These are phyloP conservation scores for Thelephora ganbajun DNA, from an alignment of 768 basidiomycete genomes.

Conservation along the genomic window DNA sequence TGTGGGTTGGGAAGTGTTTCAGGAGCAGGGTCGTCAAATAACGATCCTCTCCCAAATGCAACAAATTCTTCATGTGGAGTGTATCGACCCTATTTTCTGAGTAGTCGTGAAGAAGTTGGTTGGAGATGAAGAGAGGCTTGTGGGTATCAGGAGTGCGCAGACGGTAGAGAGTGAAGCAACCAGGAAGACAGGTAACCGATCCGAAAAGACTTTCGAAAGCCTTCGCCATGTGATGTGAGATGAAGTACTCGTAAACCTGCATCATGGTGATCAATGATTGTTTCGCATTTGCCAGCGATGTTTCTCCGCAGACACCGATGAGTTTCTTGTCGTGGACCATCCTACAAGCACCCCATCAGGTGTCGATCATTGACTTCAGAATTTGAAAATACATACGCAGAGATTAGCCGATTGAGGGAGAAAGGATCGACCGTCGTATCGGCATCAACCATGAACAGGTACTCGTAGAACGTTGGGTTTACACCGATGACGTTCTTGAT, in stretches of 20 bases:
- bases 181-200: constrained; percentile 95
- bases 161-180: constrained; percentile 97
- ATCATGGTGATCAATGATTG: constrained; percentile 95
- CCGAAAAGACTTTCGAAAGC: constrained; percentile 96
- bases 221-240: constrained; percentile 97
- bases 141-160: constrained; percentile 89
- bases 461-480: constrained; percentile 97
- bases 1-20: constrained; percentile 89
- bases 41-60: constrained; percentile 98
- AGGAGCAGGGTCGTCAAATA: constrained; percentile 92
- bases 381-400: constrained; percentile 52
- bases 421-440: constrained; percentile 87
- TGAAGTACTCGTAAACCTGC: constrained; percentile 99
- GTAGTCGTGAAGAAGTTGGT: constrained; percentile 83
- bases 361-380: not conserved
- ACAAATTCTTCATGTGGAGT: constrained; percentile 94
- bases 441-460: constrained; percentile 84
- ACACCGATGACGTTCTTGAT: constrained; percentile 99
- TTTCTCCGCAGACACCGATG: constrained; percentile 93
- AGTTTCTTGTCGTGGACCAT: constrained; percentile 97
- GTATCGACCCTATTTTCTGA: constrained; percentile 95
- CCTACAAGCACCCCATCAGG: constrained; percentile 23
- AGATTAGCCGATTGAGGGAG: constrained; percentile 82
- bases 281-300: constrained; percentile 82
- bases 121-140: constrained; percentile 88